Percentiles rank a stretch among this genome's conserved stretches.
phyloP scores from a whole-genome alignment of 257 asterid genomes.

The Oldenlandia corymbosa region DNA sequence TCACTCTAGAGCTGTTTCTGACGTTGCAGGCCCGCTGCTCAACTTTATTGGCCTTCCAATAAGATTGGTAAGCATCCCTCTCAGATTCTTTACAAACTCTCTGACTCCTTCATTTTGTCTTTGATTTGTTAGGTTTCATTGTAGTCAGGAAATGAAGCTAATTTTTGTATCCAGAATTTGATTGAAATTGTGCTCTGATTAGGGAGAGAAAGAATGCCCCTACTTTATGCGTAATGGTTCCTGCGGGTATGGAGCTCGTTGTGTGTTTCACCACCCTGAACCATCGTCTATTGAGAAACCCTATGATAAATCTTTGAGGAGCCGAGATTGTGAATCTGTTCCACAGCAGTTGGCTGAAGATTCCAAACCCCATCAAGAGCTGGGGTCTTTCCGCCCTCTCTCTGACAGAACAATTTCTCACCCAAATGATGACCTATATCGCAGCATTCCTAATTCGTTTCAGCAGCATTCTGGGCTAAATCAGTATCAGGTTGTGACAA shows the following conservation, averaged over 20 bases:
- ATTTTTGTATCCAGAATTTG: neutral
- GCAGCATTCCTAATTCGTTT: constrained; percentile 1
- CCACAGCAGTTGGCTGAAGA: constrained; percentile 16
- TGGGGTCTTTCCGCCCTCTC: constrained; percentile 19
- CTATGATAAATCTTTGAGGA: constrained; percentile 18
- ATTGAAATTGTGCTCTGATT: neutral
- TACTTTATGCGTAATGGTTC: constrained; percentile 38
- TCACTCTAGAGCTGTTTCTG: constrained; percentile 41
- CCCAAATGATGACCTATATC: constrained; percentile 11
- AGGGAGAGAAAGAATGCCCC: constrained; percentile 42
- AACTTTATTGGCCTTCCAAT: constrained; percentile 78
- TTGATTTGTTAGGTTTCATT: neutral
- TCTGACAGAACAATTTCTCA: constrained; percentile 5
- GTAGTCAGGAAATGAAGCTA: neutral
- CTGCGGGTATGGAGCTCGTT: constrained; percentile 33
- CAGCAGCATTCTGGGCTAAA: constrained; percentile 15
- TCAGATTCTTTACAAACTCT: constrained; percentile 6
- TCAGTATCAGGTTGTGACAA: constrained; percentile 24
- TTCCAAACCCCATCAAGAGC: constrained; percentile 17
- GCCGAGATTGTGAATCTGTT: constrained; percentile 14
- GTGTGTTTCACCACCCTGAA: constrained; percentile 37
- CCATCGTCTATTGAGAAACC: constrained; percentile 22
- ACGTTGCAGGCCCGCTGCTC: constrained; percentile 27
- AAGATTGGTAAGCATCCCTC: constrained; percentile 40
- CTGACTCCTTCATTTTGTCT: neutral